Conservation (phyloP, 768 basidiomycete species). For the Trametes maxima region DNA sequence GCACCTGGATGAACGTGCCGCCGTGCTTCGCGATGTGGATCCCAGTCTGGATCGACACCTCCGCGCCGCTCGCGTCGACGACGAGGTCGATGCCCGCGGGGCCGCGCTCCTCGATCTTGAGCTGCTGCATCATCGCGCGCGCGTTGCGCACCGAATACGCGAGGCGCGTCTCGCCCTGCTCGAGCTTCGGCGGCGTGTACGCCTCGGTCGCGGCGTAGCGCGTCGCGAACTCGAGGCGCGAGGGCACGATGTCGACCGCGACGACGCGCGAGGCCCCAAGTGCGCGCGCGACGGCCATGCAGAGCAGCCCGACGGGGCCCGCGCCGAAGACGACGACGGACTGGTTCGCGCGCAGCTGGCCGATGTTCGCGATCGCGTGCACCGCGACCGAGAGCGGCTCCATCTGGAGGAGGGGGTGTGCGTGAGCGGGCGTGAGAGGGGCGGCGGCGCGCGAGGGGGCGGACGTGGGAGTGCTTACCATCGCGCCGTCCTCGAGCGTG, state of each 20-base stretch:
- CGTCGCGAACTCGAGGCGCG: slow-evolving; percentile 86
- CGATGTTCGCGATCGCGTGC: slow-evolving; percentile 83
- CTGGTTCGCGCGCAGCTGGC: slow-evolving; percentile 69
- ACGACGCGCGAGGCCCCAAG: slow-evolving; percentile 84
- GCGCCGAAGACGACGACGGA: slow-evolving; percentile 86
- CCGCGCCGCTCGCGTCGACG: slow-evolving; percentile 91
- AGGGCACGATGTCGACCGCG: slow-evolving; percentile 76
- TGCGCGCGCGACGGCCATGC: slow-evolving; percentile 96
- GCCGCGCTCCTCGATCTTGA: slow-evolving; percentile 75
- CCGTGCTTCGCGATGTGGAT: slow-evolving; percentile 75
- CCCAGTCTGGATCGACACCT: slow-evolving; percentile 88
- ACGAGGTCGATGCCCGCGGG: slow-evolving; percentile 77
- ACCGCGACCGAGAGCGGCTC: slow-evolving; percentile 93
- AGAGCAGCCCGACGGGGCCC: slow-evolving; percentile 86
- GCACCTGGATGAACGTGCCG: slow-evolving; percentile 71
- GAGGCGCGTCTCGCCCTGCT: slow-evolving; percentile 65
- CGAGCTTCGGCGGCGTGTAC: slow-evolving; percentile 61
- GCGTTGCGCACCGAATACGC: slow-evolving; percentile 78
- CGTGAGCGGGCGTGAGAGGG: slow-evolving; percentile 1
- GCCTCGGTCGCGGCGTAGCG: slow-evolving; percentile 79
- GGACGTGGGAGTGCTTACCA: slow-evolving; percentile 52
- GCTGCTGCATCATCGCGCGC: slow-evolving; percentile 58
- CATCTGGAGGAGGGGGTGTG: slow-evolving; percentile 52
- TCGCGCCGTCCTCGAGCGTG: slow-evolving; percentile 90
- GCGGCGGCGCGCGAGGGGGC: not conserved